These are phyloP conservation scores for Penicillium chermesinum DNA, from an alignment of 495 filamentous ascomycete genomes.

Conservation along the genomic window DNA sequence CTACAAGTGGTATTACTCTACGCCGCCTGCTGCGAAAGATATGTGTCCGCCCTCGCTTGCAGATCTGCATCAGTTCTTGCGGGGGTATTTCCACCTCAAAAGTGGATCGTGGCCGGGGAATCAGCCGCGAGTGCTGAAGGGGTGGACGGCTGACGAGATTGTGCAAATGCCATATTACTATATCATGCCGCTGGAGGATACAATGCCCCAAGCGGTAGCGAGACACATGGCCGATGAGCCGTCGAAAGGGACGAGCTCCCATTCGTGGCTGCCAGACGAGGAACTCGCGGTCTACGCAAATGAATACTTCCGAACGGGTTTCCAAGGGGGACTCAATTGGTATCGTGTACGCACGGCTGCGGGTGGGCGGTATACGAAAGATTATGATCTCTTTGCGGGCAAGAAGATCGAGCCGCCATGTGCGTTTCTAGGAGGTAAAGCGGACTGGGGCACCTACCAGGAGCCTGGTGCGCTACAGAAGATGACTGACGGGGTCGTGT, in stretches of 20 bases:
- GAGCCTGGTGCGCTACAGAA: slow-evolving; percentile 57
- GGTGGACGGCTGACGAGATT: slow-evolving; percentile 52
- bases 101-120: slow-evolving; percentile 56
- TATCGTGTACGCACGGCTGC: slow-evolving; percentile 56
- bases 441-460: slow-evolving; percentile 66
- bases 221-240: slow-evolving; percentile 50
- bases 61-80: slow-evolving; percentile 53
- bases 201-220: slow-evolving; percentile 54
- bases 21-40: slow-evolving; percentile 47
- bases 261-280: slow-evolving; percentile 49
- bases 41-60: slow-evolving; percentile 48
- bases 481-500: slow-evolving; percentile 42
- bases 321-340: slow-evolving; percentile 68
- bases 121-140: slow-evolving; percentile 44
- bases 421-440: slow-evolving; percentile 52
- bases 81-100: slow-evolving; percentile 66
- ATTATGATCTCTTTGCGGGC: slow-evolving; percentile 56
- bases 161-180: slow-evolving; percentile 62
- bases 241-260: slow-evolving; percentile 15
- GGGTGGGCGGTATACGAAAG: slow-evolving; percentile 34
- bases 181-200: slow-evolving; percentile 54
- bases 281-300: slow-evolving; percentile 56
- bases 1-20: slow-evolving; percentile 68
- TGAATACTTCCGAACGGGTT: slow-evolving; percentile 61
- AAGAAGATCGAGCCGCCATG: slow-evolving; percentile 59